phyloP scores from a whole-genome alignment of 495 filamentous ascomycete genomes.

The Aspergillus sclerotiicarbonarius region DNA sequence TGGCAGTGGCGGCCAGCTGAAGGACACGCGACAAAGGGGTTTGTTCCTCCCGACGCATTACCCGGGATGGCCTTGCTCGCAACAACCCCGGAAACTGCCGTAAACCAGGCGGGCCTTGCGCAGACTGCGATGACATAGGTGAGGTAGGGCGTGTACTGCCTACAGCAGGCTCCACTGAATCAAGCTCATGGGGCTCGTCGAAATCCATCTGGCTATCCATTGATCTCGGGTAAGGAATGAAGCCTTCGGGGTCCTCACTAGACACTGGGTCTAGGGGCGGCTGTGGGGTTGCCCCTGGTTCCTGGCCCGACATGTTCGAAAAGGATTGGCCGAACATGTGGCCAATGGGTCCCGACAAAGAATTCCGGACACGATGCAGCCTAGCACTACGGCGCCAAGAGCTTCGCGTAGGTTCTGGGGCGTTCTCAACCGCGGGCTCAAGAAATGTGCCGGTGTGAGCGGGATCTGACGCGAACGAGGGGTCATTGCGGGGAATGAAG shows the following conservation, averaged over 20 bases:
- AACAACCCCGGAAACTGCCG: slow-evolving; percentile 45
- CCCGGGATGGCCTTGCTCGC: slow-evolving; percentile 48
- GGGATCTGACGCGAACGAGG: slow-evolving; percentile 28
- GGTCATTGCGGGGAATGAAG: slow-evolving; percentile 38
- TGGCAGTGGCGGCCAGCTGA: slow-evolving; percentile 58
- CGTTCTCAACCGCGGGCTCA: slow-evolving; percentile 22
- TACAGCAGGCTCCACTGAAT: slow-evolving; percentile 40
- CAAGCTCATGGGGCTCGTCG: slow-evolving; percentile 42
- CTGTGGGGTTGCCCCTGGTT: slow-evolving; percentile 20
- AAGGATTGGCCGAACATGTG: slow-evolving; percentile 45
- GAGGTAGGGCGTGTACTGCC: slow-evolving; percentile 23
- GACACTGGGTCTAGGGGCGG: slow-evolving; percentile 20
- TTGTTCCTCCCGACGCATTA: slow-evolving; percentile 54
- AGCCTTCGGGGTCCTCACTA: slow-evolving; percentile 22
- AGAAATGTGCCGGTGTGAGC: slow-evolving; percentile 22
- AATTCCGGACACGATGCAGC: slow-evolving; percentile 44
- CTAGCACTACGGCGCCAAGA: slow-evolving; percentile 46
- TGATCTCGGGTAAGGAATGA: slow-evolving; percentile 33
- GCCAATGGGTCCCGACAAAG: slow-evolving; percentile 43
- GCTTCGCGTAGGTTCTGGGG: slow-evolving; percentile 33
- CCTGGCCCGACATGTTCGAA: slow-evolving; percentile 18
- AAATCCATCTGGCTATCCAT: slow-evolving; percentile 47
- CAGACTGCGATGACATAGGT: slow-evolving; percentile 26
- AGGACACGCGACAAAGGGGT: slow-evolving; percentile 56
- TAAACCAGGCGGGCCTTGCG: slow-evolving; percentile 25